These are phyloP conservation scores for Phialocephala sp. DNA, from an alignment of 2,329 filamentous ascomycete species.

Conservation along the genomic window DNA sequence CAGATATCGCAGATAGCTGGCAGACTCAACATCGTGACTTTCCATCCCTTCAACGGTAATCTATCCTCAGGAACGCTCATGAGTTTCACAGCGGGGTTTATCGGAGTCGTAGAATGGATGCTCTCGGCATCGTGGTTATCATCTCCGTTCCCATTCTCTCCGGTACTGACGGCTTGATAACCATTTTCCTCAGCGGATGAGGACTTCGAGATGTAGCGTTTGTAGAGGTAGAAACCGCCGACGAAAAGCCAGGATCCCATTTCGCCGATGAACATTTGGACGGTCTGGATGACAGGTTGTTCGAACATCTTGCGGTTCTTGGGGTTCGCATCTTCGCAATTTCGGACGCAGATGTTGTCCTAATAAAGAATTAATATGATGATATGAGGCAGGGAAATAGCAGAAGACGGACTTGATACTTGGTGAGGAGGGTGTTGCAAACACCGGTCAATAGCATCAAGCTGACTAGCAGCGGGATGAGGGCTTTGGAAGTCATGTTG, in stretches of 20 bases:
- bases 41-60: slow-evolving; percentile 69
- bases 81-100: slow-evolving; percentile 58
- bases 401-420: slow-evolving; percentile 76
- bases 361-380: slow-evolving; percentile 43
- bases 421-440: slow-evolving; percentile 95
- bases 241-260: slow-evolving; percentile 96
- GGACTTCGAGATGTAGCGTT: slow-evolving; percentile 56
- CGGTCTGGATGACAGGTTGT: slow-evolving; percentile 93
- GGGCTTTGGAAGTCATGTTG: slow-evolving; percentile 70
- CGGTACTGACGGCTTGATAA: slow-evolving; percentile 69
- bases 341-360: slow-evolving; percentile 96
- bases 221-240: slow-evolving; percentile 70
- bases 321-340: slow-evolving; percentile 77
- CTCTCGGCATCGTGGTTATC: slow-evolving; percentile 50
- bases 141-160: slow-evolving; percentile 48
- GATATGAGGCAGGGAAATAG: background rate
- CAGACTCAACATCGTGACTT: slow-evolving; percentile 76
- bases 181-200: slow-evolving; percentile 54
- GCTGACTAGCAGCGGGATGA: slow-evolving; percentile 84
- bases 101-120: slow-evolving; percentile 50
- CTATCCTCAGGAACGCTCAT: slow-evolving; percentile 60
- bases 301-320: slow-evolving; percentile 78
- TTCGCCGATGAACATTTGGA: slow-evolving; percentile 98
- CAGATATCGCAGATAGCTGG: slow-evolving; percentile 94
- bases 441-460: slow-evolving; percentile 98